Evolutionary conservation across 495 filamentous ascomycete genomes (phyloP), one percentile per base, ranked within the genome.

Genomic region (Penicillium soppii): DNA sequence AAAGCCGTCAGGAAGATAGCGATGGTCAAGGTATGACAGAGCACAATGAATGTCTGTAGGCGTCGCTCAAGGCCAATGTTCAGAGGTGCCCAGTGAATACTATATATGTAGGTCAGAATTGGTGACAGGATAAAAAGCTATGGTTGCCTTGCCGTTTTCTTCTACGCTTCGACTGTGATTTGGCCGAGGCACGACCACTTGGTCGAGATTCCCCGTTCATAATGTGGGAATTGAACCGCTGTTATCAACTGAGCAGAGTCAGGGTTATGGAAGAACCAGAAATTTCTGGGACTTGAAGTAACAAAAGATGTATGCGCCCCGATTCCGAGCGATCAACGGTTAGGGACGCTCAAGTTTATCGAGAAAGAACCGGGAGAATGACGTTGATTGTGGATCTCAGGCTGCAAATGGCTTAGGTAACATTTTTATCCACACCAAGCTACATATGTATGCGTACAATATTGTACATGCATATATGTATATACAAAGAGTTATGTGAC

Each of bases 1-100:
- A 97, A 97, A 41, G 81, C 50, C n/a, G 88, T 84, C 17, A 95
- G 75, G 27, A 82, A 80, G 19, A 83, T 74, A 39, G 85, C 85
- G 52, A 97, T 89, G 48, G 81, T 85, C 53, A 97, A 79, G 29
- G 86, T 95, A 70, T 97, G 94, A 47, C 84, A 78, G 29, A 97
- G 77, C 15, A 98, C 90, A 15, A 91, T 78, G 17, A 90, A 67
- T 0, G 92, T 98, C 68, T 98, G 94, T 9, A 96, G 73, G 27
- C 95, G 85, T 20, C 94, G 81, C 67, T 88, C 82, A 15, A 95
- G 70, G 3, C 95, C 92, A 13, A 97, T 80, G 59, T 91, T 91
- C 52, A 92, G 73, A 15, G 94, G 94, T 15, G 94, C 94, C 76
- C 89, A 96, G 47, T 85, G 82, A 57, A 96, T 83, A 21, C 84